Percentiles rank a stretch among this genome's conserved stretches.
These are phyloP conservation scores for Metschnikowia hibisci DNA, from an alignment of 805 yeast genomes.

Conservation along the genomic window DNA sequence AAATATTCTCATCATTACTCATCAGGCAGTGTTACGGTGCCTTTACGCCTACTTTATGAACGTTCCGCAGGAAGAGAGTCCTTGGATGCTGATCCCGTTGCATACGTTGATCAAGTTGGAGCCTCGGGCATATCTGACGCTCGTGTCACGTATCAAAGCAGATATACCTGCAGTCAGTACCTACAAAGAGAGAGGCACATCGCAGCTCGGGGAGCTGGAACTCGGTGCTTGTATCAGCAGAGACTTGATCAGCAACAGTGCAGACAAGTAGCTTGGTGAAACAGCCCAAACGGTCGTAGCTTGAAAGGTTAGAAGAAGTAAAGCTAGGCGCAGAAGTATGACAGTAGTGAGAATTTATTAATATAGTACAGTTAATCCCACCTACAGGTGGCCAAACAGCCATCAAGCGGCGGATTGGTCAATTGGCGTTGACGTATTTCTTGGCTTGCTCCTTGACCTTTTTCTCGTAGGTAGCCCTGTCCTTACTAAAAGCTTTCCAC, in stretches of 20 bases:
- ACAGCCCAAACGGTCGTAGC: background rate
- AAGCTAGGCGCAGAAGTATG: background rate
- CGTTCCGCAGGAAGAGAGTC: slow-evolving; percentile 94
- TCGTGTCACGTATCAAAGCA: slow-evolving; percentile 87
- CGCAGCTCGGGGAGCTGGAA: slow-evolving; percentile 52
- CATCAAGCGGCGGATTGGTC: background rate
- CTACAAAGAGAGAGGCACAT: slow-evolving; percentile 90
- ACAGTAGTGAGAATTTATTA: background rate
- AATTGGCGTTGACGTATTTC: slow-evolving; percentile 38
- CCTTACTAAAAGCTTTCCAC: slow-evolving; percentile 77
- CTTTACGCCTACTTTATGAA: slow-evolving; percentile 98
- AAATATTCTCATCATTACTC: slow-evolving; percentile 91
- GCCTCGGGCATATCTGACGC: slow-evolving; percentile 89
- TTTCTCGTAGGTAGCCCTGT: slow-evolving; percentile 64
- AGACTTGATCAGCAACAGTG: slow-evolving; percentile 44
- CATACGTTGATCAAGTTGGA: slow-evolving; percentile 92
- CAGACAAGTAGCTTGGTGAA: background rate
- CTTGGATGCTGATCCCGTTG: slow-evolving; percentile 98
- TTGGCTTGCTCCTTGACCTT: slow-evolving; percentile 73
- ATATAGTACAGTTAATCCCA: slow-evolving; percentile 4
- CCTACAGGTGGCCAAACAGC: background rate
- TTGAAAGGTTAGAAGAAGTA: background rate
- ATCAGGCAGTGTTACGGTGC: slow-evolving; percentile 95
- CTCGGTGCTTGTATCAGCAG: slow-evolving; percentile 43
- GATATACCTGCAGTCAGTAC: slow-evolving; percentile 98